Percentiles rank a stretch among this genome's conserved stretches.
Evolutionary conservation across 78 protist genomes (phyloP).

Genomic region (Dictyostelium citrinum): DNA sequence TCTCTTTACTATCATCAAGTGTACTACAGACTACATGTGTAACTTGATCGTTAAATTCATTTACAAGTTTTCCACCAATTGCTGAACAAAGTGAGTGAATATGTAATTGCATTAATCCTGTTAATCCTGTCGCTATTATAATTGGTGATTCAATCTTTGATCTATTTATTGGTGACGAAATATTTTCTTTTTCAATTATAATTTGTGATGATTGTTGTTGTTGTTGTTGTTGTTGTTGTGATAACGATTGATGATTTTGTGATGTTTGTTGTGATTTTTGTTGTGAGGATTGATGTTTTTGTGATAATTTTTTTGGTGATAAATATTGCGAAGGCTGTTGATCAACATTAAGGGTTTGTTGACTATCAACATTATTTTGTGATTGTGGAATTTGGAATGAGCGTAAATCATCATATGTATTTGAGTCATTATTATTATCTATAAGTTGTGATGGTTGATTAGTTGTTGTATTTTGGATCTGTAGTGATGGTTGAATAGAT

Average conservation of each 20-base stretch:
- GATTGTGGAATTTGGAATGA: not conserved
- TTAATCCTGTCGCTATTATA: slow-evolving; percentile 41
- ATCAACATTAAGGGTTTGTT: not conserved
- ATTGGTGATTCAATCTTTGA: slow-evolving; percentile 30
- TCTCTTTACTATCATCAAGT: not conserved
- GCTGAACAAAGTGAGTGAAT: not conserved
- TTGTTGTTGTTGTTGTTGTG: not conserved
- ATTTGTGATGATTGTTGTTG: not conserved
- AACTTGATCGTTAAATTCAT: not conserved
- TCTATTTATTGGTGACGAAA: not conserved
- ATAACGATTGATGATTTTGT: not conserved
- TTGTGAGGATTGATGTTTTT: not conserved
- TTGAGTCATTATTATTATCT: not conserved
- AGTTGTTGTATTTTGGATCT: not conserved
- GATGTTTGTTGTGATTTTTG: not conserved
- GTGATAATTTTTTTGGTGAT: not conserved
- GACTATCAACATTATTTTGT: not conserved
- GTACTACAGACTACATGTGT: slow-evolving; percentile 46
- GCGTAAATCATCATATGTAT: not conserved
- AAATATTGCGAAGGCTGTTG: not conserved
- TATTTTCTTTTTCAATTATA: not conserved
- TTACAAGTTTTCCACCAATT: slow-evolving; percentile 27
- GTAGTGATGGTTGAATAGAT: not conserved
- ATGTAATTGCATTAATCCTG: slow-evolving; percentile 31
- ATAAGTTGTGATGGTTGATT: not conserved